Conservation (phyloP, 805 yeast genomes). For the Suhomyces emberorum region DNA sequence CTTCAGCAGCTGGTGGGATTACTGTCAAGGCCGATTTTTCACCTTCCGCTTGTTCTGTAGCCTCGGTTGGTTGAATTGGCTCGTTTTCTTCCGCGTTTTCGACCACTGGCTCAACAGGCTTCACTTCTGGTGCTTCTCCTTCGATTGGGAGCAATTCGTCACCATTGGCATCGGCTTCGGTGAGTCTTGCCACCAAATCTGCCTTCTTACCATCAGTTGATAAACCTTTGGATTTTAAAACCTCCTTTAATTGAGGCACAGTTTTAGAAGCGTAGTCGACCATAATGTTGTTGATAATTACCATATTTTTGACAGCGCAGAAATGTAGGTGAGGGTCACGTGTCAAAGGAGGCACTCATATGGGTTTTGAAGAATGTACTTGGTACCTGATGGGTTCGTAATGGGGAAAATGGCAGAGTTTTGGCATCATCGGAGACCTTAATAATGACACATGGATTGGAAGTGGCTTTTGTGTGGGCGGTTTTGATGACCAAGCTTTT, state of each 20-base stretch:
- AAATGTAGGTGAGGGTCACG: too few species aligned
- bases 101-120: conserved; percentile 14
- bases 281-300: too few species aligned
- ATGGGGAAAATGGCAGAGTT: too few species aligned
- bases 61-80: conserved; percentile 6
- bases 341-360: too few species aligned
- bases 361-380: too few species aligned
- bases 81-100: conserved; percentile 4
- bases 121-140: conserved; percentile 16
- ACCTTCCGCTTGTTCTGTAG: conserved; percentile 11
- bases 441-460: too few species aligned
- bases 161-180: conserved; percentile 48
- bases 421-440: too few species aligned
- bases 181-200: conserved; percentile 65
- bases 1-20: conserved; percentile 13
- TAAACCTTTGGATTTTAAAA: conserved; percentile 64
- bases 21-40: conserved; percentile 12
- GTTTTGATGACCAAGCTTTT: too few species aligned
- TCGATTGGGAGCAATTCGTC: conserved; percentile 7
- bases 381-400: too few species aligned
- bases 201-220: conserved; percentile 76
- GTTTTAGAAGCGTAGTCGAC: conserved; percentile 60
- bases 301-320: too few species aligned
- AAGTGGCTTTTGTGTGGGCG: too few species aligned
- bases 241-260: conserved; percentile 81